phyloP scores from a whole-genome alignment of 78 protist genomes.

The Protostelium mycophagum region DNA sequence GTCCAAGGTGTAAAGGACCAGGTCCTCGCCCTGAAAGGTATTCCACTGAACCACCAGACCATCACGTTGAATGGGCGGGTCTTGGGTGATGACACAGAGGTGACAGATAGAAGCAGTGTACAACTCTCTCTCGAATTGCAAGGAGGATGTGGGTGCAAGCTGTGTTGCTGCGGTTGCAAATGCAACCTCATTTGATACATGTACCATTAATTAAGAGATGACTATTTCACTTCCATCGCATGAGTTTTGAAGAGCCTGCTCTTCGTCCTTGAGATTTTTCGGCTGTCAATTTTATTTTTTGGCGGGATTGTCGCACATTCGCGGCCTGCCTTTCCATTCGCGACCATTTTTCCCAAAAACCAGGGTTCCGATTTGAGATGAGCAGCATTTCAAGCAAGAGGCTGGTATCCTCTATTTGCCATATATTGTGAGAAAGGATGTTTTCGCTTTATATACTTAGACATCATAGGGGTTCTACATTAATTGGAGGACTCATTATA shows the following conservation, averaged over 20 bases:
- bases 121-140: not conserved
- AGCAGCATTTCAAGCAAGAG: too few relatives aligned
- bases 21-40: not conserved
- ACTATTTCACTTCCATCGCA: not conserved
- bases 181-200: not conserved
- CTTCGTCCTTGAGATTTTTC: too few relatives aligned
- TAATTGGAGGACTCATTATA: too few relatives aligned
- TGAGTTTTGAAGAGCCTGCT: too few relatives aligned
- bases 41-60: not conserved
- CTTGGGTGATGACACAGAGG: not conserved
- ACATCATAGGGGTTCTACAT: too few relatives aligned
- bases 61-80: not conserved
- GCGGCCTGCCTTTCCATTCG: too few relatives aligned
- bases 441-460: too few relatives aligned
- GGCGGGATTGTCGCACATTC: not conserved
- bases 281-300: not conserved
- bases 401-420: too few relatives aligned
- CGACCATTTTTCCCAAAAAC: too few relatives aligned
- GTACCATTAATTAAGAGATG: not conserved
- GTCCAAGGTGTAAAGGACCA: not conserved
- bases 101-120: not conserved
- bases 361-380: too few relatives aligned
- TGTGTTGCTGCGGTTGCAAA: not conserved
- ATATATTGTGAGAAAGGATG: too few relatives aligned
- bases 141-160: not conserved